Base-by-base conservation (phyloP, 2,329 filamentous ascomycete species). In the Talaromyces piceae region DNA sequence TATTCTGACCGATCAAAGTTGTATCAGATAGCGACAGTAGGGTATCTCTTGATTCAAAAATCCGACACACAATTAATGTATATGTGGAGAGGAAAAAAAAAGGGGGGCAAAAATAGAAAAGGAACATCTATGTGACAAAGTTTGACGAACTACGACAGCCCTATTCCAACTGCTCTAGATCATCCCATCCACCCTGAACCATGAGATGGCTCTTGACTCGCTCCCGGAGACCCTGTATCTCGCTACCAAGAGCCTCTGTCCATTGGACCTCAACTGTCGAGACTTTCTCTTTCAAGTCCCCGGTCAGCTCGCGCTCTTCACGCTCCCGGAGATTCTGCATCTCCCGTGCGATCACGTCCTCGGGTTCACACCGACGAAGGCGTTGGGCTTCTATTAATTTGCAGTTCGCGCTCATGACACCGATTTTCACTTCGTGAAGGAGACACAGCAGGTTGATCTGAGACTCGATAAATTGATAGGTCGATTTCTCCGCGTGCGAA, bases 381-480 rank as follows among this genome's bases (percentile, higher is more conserved):
- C 81, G 75, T 63, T 89, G 81, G 0, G 81, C 80, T 64, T 88
- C 84, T 57, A 86, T 75, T 16, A 86, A 74, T 56, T 82, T 78
- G 48, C 81, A 81, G 57, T 83, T 82, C 6, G 87, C 86, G 44
- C 77, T 77, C 63, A 88, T 84, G 2, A 88, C 82, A 0, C 84
- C 84, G 49, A 87, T 88, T 64, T 89, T 88, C 49, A 95, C 89
- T 69, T 96, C 90, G 62, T 96, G 93, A 51, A 95, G 71, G 31
- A 97, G 75, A 63, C 91, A 97, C 22, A 95, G 77, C 28, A 96
- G 75, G 63, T 96, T 96, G 26, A 83, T 91, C 73, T 97, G 91
- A 5, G 84, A 87, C 73, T 97, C 93, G 62, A 97, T 96, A 70
- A 95, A 97, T 67, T 97, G 93, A 63, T 95, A 94, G 7, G 89